Percentiles rank a stretch among this genome's conserved stretches.
phyloP scores from a whole-genome alignment of 2,329 filamentous ascomycete species.

The Phialophora tarda region DNA sequence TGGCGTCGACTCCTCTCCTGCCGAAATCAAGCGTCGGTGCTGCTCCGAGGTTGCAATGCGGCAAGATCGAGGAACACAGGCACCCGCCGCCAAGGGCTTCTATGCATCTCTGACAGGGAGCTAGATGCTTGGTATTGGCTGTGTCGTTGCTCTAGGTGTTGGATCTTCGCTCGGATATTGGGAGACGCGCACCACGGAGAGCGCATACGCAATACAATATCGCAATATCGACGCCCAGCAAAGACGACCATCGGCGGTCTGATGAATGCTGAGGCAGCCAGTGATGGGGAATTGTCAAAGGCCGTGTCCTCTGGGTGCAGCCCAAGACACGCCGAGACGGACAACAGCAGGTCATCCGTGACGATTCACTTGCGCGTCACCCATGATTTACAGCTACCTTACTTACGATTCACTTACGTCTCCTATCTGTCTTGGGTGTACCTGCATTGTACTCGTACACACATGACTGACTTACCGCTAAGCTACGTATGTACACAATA shows the following conservation, averaged over 20 bases:
- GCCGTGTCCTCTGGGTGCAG: background rate
- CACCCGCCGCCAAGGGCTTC: slow-evolving; percentile 3
- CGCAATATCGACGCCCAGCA: background rate
- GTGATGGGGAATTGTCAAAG: background rate
- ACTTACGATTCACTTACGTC: background rate
- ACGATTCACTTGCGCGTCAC: background rate
- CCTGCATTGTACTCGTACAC: background rate
- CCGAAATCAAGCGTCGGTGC: slow-evolving; percentile 8
- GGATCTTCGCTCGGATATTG: background rate
- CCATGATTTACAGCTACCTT: background rate
- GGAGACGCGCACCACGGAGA: background rate
- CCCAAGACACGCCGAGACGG: slow-evolving; percentile 4
- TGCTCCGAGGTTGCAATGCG: slow-evolving; percentile 18
- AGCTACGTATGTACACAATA: background rate
- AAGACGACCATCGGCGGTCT: background rate
- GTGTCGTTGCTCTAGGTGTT: background rate
- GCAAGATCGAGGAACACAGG: slow-evolving; percentile 8
- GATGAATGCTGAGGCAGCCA: background rate
- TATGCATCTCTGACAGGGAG: slow-evolving; percentile 2
- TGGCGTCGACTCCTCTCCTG: background rate
- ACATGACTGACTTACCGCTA: background rate
- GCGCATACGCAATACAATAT: background rate
- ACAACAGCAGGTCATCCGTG: background rate
- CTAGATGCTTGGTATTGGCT: slow-evolving; percentile 9
- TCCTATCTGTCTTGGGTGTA: background rate